phyloP scores from a whole-genome alignment of 73 alveolate species.

The Stentor coeruleus region DNA sequence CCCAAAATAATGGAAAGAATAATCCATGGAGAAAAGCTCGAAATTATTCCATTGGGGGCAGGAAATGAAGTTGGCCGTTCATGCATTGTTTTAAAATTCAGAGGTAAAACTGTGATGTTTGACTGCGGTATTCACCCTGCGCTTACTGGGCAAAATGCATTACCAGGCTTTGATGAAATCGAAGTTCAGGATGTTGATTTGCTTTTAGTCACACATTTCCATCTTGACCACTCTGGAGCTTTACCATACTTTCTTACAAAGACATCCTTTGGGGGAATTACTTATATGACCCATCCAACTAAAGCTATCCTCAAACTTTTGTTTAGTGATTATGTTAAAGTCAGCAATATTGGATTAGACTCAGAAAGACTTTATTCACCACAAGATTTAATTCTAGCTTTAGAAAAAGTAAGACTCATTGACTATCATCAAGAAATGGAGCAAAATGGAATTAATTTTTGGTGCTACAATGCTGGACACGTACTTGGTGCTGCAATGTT shows the following conservation, averaged over 20 bases:
- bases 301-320: constrained; percentile 91
- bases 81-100: constrained; percentile 86
- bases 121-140: constrained; percentile 99
- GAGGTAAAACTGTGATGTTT: constrained; percentile 85
- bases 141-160: constrained; percentile 82
- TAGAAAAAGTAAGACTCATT: constrained; percentile 83
- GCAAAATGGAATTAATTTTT: constrained; percentile 90
- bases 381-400: constrained; percentile 76
- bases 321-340: constrained; percentile 89
- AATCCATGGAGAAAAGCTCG: constrained; percentile 18
- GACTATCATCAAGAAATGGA: constrained; percentile 96
- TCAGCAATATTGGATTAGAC: constrained; percentile 81
- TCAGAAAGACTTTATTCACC: constrained; percentile 79
- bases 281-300: constrained; percentile 99
- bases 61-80: constrained; percentile 99
- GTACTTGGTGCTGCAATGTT: constrained; percentile 99
- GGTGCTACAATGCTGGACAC: constrained; percentile 99
- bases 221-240: constrained; percentile 97
- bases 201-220: constrained; percentile 95
- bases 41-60: constrained; percentile 94
- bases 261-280: constrained; percentile 96
- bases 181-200: constrained; percentile 87
- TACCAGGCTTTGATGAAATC: constrained; percentile 93
- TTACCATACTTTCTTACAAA: constrained; percentile 96
- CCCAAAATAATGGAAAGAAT: constrained; percentile 25